Base-by-base conservation (phyloP, 768 basidiomycete genomes). In the Boletus coccyginus region DNA sequence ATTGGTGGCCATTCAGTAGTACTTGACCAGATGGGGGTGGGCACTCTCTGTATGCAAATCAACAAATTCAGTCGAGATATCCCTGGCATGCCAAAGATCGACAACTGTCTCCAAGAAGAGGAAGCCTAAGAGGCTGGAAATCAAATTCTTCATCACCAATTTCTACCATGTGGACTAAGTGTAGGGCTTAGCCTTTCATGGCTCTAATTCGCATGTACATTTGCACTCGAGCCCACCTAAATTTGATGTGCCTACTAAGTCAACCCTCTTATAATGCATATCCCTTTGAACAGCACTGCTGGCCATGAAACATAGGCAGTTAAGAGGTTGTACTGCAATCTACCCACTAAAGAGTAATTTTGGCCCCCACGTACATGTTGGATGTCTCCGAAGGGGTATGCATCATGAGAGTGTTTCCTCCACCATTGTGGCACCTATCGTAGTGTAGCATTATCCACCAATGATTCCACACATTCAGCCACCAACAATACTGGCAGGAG, bases 381-480 rank as follows among this genome's bases (percentile, higher is more conserved):
- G 27, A 27, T 6, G 27, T 27, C 27, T 27, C 27, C 27, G 27
- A 27, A 27, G 27, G 27, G 27, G 27, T 27, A 27, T 27, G 27
- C 27, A 6, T 27, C 27, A 27, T 5, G 27, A 27, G 27, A 27
- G 27, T 27, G 27, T 27, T 94, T 94, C 64, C 90, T 90, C 1
- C 83, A 91, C 19, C 94, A 98, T 73, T 94, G 93, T 68, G 96
- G 96, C 4, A 95, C 94, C 0, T 98, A 98, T 72, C 88, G 96
- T 52, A 92, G 90, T 62, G 92, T 98, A 27, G 92, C 93, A 1
- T 88, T 95, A 19, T 86, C 91, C 2, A 84, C 88, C 12, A 77
- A 77, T 27, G 27, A 27, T 27, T 57, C 78, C 78, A 57, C 78
- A 80, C 44, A 86, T 94, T 46, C 86, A 91, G 33, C 74, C 85